These are phyloP conservation scores for Yueomyces sinensis DNA, from an alignment of 805 yeast species.

Conservation along the genomic window DNA sequence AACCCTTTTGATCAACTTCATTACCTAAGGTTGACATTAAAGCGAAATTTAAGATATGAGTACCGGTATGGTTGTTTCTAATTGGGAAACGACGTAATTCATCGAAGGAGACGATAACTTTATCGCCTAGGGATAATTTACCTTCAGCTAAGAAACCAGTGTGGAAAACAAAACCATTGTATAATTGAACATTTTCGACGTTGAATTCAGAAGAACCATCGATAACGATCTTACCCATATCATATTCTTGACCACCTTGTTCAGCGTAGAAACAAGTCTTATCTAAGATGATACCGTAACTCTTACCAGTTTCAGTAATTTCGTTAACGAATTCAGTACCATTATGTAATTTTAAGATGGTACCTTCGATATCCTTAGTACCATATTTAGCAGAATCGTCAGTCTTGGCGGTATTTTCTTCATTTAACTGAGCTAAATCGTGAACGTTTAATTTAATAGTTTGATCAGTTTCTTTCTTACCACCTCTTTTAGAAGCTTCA, in stretches of 20 bases:
- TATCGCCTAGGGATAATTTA: slow-evolving; percentile 47
- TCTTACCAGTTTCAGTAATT: slow-evolving; percentile 33
- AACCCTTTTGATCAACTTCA: slow-evolving; percentile 89
- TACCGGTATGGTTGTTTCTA: slow-evolving; percentile 96
- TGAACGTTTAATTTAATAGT: slow-evolving; percentile 84
- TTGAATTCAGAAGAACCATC: slow-evolving; percentile 81
- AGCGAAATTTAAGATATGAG: slow-evolving; percentile 86
- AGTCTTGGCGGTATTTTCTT: slow-evolving; percentile 56
- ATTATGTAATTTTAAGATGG: slow-evolving; percentile 56
- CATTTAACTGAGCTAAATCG: slow-evolving; percentile 56
- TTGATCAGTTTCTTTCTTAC: slow-evolving; percentile 42
- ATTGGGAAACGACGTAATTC: slow-evolving; percentile 93
- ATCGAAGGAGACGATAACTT: slow-evolving; percentile 76
- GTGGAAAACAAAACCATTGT: slow-evolving; percentile 91
- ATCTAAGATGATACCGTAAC: slow-evolving; percentile 73
- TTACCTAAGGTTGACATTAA: slow-evolving; percentile 78
- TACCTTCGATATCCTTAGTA: slow-evolving; percentile 52
- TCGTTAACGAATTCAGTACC: slow-evolving; percentile 48
- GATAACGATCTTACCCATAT: slow-evolving; percentile 82
- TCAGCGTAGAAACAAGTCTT: slow-evolving; percentile 95
- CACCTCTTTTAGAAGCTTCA: slow-evolving; percentile 91
- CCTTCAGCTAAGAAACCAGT: slow-evolving; percentile 84
- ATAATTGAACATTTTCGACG: slow-evolving; percentile 83
- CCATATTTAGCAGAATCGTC: slow-evolving; percentile 75
- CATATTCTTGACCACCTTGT: slow-evolving; percentile 98